phyloP scores from a whole-genome alignment of 1,284 basidiomycete species.

The Acaromyces ingoldii region DNA sequence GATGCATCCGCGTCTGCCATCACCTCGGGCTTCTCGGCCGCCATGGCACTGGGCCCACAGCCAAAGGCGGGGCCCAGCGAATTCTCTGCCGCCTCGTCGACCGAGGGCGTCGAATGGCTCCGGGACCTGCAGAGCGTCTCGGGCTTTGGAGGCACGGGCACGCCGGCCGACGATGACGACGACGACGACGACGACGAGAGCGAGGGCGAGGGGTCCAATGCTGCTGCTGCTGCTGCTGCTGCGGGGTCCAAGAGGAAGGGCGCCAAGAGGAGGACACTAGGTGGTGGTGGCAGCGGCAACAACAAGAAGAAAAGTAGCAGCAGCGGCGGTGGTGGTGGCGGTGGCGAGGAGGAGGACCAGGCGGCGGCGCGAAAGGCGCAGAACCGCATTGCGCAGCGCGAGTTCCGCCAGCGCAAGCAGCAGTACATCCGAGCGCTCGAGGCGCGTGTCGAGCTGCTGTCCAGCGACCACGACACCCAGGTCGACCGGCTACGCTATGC shows the following conservation, averaged over 20 bases:
- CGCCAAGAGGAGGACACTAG: not conserved
- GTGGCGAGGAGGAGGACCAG: conserved; percentile 11
- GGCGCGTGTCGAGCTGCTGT: conserved; percentile 39
- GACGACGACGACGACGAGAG: conserved; percentile 30
- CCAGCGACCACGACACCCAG: conserved; percentile 40
- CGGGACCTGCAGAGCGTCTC: conserved; percentile 2
- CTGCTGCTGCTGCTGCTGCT: too few species aligned
- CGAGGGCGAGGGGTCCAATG: conserved; percentile 20
- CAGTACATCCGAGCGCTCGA: conserved; percentile 45
- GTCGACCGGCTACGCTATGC: conserved; percentile 36
- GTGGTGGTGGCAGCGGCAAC: conserved; percentile 5
- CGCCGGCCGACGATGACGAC: conserved; percentile 17
- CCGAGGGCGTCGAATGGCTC: conserved; percentile 4
- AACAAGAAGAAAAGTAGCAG: conserved; percentile 14
- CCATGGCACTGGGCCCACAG: conserved; percentile 36
- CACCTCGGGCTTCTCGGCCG: conserved; percentile 28
- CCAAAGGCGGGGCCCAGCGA: conserved; percentile 9
- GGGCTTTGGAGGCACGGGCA: conserved; percentile 2
- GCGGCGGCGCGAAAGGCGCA: conserved; percentile 35
- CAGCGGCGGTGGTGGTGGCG: conserved; percentile 1
- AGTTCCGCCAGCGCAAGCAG: conserved; percentile 45
- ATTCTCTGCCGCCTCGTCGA: not conserved
- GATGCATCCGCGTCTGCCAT: conserved; percentile 34
- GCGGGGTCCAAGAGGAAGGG: too few species aligned
- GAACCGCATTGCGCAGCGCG: conserved; percentile 42